phyloP scores from a whole-genome alignment of 371 early-diverging fungal species.

The Apophysomyces trapeziformis region DNA sequence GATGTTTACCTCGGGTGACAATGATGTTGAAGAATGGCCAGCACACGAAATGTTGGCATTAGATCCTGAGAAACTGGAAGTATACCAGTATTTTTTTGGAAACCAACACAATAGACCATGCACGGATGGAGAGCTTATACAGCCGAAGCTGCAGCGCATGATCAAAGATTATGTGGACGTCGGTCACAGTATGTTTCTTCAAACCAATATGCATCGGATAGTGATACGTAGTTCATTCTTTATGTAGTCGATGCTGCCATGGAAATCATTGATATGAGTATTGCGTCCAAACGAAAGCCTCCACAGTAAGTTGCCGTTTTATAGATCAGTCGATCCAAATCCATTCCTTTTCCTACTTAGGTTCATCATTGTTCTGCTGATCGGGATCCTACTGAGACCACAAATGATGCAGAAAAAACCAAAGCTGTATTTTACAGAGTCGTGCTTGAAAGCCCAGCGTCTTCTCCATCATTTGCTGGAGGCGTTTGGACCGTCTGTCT shows the following conservation, averaged over 20 bases:
- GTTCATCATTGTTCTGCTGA: conserved; percentile 9
- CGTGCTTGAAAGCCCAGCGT: conserved; percentile 16
- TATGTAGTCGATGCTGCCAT: conserved; percentile 24
- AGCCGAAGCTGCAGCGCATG: conserved; percentile 20
- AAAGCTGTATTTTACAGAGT: neutral
- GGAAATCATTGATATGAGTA: conserved; percentile 17
- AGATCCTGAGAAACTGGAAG: conserved; percentile 19
- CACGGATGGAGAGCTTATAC: neutral
- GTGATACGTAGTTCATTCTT: no score
- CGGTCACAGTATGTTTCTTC: conserved; percentile 16
- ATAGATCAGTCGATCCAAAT: neutral
- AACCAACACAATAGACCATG: neutral
- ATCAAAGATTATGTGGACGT: conserved; percentile 18
- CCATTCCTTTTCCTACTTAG: neutral
- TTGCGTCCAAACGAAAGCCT: conserved; percentile 18
- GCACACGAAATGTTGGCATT: conserved; percentile 11
- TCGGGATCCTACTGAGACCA: conserved; percentile 20
- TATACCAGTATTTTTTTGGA: conserved; percentile 24
- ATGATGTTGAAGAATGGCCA: neutral
- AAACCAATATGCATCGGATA: no score
- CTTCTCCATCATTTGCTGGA: conserved; percentile 19
- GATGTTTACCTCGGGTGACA: neutral
- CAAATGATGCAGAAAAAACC: neutral
- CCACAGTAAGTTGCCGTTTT: conserved; percentile 17
- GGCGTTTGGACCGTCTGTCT: conserved; percentile 16